phyloP scores from a whole-genome alignment of 148 eudicot species.

The Gaultheria prostrata region DNA sequence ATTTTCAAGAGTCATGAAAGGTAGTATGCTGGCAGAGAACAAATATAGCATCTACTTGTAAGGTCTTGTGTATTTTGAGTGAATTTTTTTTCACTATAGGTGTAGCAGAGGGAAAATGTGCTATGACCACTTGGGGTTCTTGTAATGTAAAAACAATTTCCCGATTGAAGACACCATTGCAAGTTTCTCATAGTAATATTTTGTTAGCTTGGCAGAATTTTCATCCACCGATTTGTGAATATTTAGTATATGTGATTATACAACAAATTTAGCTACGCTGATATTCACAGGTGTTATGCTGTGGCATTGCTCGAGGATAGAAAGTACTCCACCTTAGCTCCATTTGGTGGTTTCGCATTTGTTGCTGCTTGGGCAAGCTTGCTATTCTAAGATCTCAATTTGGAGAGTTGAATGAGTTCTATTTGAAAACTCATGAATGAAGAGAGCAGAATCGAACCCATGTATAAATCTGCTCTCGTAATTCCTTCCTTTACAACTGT shows the following conservation, averaged over 20 bases:
- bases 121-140: background rate
- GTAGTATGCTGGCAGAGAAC: background rate
- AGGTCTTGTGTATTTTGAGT: background rate
- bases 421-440: background rate
- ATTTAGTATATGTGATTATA: background rate
- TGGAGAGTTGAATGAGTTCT: constrained; percentile 4
- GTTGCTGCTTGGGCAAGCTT: constrained; percentile 92
- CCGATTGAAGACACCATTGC: background rate
- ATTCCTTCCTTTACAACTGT: background rate
- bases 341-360: constrained; percentile 89
- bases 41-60: background rate
- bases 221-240: background rate
- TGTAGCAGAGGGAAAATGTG: background rate
- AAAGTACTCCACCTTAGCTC: constrained; percentile 67
- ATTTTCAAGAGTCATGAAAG: background rate
- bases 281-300: constrained; percentile 58
- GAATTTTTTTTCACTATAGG: background rate
- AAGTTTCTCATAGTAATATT: background rate
- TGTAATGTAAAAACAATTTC: background rate
- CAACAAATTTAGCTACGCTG: background rate
- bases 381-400: constrained; percentile 41
- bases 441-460: background rate
- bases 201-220: background rate
- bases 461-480: background rate
- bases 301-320: constrained; percentile 91